A percentile compares a stretch with the other conserved stretches of the same genome.
Evolutionary conservation across 2,329 filamentous ascomycete genomes (phyloP).

Genomic region (Nigrograna mackinnonii): DNA sequence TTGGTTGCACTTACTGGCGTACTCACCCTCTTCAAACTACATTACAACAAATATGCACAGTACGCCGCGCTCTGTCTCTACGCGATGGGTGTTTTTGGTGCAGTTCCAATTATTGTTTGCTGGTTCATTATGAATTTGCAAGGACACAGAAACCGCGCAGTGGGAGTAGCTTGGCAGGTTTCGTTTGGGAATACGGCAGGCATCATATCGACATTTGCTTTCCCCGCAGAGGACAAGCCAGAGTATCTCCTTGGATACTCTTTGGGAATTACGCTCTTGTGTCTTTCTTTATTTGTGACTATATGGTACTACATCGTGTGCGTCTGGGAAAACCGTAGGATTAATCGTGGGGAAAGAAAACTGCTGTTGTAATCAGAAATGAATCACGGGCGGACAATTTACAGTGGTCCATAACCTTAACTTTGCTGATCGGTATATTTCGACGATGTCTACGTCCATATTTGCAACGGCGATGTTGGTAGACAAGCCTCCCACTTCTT

Average conservation of each 20-base stretch:
- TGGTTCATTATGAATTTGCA: slow-evolving; percentile 53
- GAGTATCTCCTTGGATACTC: background rate
- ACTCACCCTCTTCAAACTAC: slow-evolving; percentile 10
- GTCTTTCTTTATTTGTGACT: background rate
- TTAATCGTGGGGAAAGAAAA: no score
- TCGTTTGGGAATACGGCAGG: slow-evolving; percentile 45
- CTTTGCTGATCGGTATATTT: no score
- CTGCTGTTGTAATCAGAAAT: no score
- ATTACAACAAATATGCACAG: slow-evolving; percentile 9
- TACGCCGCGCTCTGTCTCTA: slow-evolving; percentile 19
- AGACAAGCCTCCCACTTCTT: no score
- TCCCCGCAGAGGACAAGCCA: slow-evolving; percentile 2
- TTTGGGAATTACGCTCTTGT: background rate
- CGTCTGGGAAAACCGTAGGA: slow-evolving; percentile 1
- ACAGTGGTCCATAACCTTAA: no score
- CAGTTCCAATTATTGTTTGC: slow-evolving; percentile 28
- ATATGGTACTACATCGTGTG: background rate
- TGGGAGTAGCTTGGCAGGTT: slow-evolving; percentile 47
- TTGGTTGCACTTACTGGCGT: slow-evolving; percentile 16
- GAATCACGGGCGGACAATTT: no score
- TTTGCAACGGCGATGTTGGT: no score
- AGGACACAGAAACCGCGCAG: slow-evolving; percentile 51
- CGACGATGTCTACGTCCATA: no score
- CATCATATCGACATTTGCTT: slow-evolving; percentile 7
- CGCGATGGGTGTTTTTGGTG: slow-evolving; percentile 16